Percentiles rank a stretch among this genome's conserved stretches.
phyloP scores from a whole-genome alignment of 495 filamentous ascomycete species.

The Chaetomium fimeti region DNA sequence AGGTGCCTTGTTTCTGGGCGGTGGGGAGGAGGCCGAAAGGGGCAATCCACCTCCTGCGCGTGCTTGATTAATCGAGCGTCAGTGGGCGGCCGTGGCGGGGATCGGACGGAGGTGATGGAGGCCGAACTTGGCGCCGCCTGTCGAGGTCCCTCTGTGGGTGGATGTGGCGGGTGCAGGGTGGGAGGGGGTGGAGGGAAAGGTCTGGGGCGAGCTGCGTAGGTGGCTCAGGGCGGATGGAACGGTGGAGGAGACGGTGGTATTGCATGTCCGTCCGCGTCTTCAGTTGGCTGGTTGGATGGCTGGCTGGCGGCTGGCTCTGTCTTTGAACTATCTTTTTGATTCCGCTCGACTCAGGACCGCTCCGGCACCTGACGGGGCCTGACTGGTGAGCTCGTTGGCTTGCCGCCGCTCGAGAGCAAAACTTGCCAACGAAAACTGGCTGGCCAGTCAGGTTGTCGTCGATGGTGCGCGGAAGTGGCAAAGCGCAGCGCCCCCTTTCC shows the following conservation, averaged over 20 bases:
- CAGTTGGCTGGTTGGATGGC: not conserved
- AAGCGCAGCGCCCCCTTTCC: not conserved
- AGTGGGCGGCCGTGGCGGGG: not conserved
- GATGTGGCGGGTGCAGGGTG: constrained; percentile 8
- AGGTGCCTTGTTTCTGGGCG: constrained; percentile 10
- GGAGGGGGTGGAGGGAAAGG: not conserved
- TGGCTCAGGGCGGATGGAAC: constrained; percentile 13
- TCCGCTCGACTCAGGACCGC: constrained; percentile 1
- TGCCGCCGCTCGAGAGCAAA: not conserved
- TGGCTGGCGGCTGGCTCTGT: not conserved
- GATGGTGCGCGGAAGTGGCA: not conserved
- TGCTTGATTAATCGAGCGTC: constrained; percentile 4
- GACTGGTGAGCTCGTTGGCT: not conserved
- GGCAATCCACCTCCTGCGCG: not conserved
- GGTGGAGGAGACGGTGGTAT: constrained; percentile 6
- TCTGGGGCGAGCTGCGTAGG: not conserved
- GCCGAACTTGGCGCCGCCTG: constrained; percentile 2
- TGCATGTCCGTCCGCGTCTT: not conserved
- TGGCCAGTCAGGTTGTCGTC: not conserved
- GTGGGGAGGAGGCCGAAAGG: constrained; percentile 8
- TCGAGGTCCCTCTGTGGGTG: constrained; percentile 7
- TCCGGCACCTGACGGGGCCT: not conserved
- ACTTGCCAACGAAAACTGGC: not conserved
- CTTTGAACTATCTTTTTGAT: not conserved
- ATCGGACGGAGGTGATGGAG: not conserved